These are phyloP conservation scores for Phellopilus nigrolimitatus DNA, from an alignment of 1,284 basidiomycete genomes.

Conservation along the genomic window DNA sequence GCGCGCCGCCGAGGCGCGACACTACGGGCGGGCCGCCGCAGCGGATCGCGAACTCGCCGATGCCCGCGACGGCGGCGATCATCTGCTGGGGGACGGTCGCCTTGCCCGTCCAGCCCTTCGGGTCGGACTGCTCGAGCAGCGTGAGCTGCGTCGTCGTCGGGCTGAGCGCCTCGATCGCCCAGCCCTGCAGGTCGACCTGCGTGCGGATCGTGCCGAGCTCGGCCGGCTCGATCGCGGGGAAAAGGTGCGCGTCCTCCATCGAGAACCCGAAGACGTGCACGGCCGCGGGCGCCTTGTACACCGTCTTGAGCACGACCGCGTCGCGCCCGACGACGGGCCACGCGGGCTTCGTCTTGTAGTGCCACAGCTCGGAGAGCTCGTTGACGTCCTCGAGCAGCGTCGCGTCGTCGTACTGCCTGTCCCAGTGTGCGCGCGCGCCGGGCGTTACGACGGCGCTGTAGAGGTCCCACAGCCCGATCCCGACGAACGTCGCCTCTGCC, in stretches of 20 bases:
- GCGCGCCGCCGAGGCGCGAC: constrained; percentile 81
- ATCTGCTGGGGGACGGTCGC: constrained; percentile 89
- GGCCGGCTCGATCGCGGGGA: constrained; percentile 71
- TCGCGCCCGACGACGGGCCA: constrained; percentile 93
- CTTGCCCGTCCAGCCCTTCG: constrained; percentile 97
- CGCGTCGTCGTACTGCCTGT: constrained; percentile 86
- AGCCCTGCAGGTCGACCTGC: constrained; percentile 93
- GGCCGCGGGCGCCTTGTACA: constrained; percentile 94
- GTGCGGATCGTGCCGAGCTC: constrained; percentile 83
- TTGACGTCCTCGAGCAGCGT: constrained; percentile 85
- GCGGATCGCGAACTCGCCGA: constrained; percentile 94
- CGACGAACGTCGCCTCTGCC: constrained; percentile 97
- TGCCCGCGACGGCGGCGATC: constrained; percentile 80
- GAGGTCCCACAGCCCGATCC: constrained; percentile 95
- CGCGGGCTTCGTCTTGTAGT: constrained; percentile 81
- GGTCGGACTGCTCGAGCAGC: constrained; percentile 94
- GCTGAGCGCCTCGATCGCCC: constrained; percentile 94
- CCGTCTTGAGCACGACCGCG: constrained; percentile 86
- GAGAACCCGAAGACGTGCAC: constrained; percentile 97
- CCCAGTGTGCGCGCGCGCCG: constrained; percentile 83
- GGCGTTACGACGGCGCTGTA: constrained; percentile 84
- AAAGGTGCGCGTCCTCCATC: constrained; percentile 82
- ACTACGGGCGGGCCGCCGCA: constrained; percentile 89
- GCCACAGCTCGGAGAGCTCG: constrained; percentile 90
- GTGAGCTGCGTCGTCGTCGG: constrained; percentile 95